These are phyloP conservation scores for Leccinum huronense DNA, from an alignment of 1,284 basidiomycete genomes.

Conservation along the genomic window DNA sequence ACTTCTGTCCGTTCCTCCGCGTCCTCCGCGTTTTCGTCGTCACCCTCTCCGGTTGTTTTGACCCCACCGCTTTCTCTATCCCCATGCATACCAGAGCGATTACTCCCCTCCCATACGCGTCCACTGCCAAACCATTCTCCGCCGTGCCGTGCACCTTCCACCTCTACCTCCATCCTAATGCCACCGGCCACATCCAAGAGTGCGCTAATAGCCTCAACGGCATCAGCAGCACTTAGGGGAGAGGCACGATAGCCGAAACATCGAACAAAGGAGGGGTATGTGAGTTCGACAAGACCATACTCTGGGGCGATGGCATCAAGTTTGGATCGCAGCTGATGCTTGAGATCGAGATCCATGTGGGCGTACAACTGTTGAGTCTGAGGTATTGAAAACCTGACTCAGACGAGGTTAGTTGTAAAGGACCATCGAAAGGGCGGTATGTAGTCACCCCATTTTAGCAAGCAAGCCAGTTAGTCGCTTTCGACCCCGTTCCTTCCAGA, in stretches of 20 bases:
- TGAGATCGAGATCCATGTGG: constrained; percentile 97
- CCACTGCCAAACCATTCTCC: constrained; percentile 90
- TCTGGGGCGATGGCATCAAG: constrained; percentile 92
- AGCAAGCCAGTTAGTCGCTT: constrained; percentile 88
- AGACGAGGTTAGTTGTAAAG: constrained; percentile 10
- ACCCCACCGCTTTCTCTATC: constrained; percentile 40
- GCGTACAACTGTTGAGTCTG: constrained; percentile 93
- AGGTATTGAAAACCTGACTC: constrained; percentile 78
- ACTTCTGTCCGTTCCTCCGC: constrained; percentile 47
- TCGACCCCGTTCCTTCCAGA: constrained; percentile 93
- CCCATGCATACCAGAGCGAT: constrained; percentile 43
- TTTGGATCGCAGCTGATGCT: constrained; percentile 77
- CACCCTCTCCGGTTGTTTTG: constrained; percentile 27
- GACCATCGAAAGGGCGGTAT: constrained; percentile 10
- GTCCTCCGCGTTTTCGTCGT: constrained; percentile 39
- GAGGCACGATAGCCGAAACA: constrained; percentile 87
- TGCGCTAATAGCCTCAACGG: constrained; percentile 87
- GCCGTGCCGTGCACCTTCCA: constrained; percentile 78
- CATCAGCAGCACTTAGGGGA: constrained; percentile 89
- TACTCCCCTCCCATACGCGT: constrained; percentile 53
- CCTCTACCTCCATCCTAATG: constrained; percentile 84
- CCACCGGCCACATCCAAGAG: constrained; percentile 91
- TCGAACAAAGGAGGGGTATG: constrained; percentile 91
- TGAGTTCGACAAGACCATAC: constrained; percentile 93
- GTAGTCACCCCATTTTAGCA: constrained; percentile 95